These are phyloP conservation scores for Globisporangium barbulae DNA, from an alignment of 352 stramenopile species.

Conservation along the genomic window DNA sequence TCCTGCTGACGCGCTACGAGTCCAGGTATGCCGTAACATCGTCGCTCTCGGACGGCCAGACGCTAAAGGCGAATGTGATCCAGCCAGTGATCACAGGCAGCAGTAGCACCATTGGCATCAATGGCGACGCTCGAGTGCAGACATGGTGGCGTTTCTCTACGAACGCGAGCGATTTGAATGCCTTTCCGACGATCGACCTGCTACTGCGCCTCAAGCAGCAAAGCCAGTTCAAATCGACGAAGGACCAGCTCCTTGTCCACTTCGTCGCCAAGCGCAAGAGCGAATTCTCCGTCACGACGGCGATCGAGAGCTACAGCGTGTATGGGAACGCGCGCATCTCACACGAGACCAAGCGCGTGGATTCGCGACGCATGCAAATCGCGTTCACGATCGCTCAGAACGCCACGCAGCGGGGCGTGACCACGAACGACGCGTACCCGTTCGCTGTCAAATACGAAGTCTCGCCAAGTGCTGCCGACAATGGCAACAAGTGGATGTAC, in stretches of 20 bases:
- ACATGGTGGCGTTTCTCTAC: conserved; percentile 28
- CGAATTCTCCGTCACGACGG: conserved; percentile 3
- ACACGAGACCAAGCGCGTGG: conserved; percentile 11
- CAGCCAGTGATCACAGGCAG: neutral
- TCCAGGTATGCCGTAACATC: conserved; percentile 15
- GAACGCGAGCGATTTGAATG: neutral
- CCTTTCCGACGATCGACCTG: conserved; percentile 18
- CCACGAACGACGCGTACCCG: conserved; percentile 21
- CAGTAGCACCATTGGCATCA: too few relatives aligned
- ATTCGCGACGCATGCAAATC: conserved; percentile 15
- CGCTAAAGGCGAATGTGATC: conserved; percentile 7
- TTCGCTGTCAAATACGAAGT: conserved; percentile 4
- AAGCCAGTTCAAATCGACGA: conserved; percentile 23
- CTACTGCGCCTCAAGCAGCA: conserved; percentile 31
- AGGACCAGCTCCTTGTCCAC: conserved; percentile 32
- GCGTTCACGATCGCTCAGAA: conserved; percentile 18
- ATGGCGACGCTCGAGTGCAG: neutral
- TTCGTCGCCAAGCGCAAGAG: conserved; percentile 10
- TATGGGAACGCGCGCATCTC: conserved; percentile 29
- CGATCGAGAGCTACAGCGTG: conserved; percentile 25
- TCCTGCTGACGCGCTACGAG: conserved; percentile 26
- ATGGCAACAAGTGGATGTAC: conserved; percentile 11
- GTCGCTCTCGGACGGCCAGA: conserved; percentile 18
- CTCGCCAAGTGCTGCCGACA: neutral
- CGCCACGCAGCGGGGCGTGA: conserved; percentile 12